phyloP scores from a whole-genome alignment of 2,329 filamentous ascomycete genomes.

The Penicillium aurantiogriseum region DNA sequence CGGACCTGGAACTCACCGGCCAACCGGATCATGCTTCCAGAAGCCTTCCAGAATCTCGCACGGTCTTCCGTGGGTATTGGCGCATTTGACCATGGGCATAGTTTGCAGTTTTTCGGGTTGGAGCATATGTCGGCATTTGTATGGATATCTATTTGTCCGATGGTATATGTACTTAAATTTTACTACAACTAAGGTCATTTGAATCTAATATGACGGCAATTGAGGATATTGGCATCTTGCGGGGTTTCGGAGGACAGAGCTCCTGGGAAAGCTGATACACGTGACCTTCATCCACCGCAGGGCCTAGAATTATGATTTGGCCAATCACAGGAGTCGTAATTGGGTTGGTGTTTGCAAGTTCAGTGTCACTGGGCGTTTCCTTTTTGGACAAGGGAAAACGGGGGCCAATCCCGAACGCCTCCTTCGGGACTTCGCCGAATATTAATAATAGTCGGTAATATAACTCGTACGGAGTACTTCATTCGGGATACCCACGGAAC shows the following conservation, averaged over 20 bases:
- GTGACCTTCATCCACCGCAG: constrained; percentile 2
- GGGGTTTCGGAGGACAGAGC: constrained; percentile 13
- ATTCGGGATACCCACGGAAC: neutral
- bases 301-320: constrained; percentile 4
- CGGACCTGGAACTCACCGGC: constrained; percentile 4
- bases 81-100: constrained; percentile 18
- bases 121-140: constrained; percentile 8
- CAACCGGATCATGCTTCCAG: constrained; percentile 25
- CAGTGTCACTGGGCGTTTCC: neutral
- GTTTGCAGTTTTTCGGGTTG: constrained; percentile 5
- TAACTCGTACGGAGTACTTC: neutral
- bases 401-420: constrained; percentile 2
- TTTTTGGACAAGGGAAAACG: neutral
- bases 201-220: neutral
- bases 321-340: neutral
- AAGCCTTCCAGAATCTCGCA: constrained; percentile 21
- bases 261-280: constrained; percentile 1
- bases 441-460: neutral
- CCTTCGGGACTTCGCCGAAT: constrained; percentile 6
- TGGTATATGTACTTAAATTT: neutral
- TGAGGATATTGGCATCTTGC: constrained; percentile 1
- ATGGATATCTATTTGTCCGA: neutral
- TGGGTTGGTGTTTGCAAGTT: neutral
- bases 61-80: constrained; percentile 7
- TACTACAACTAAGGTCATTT: neutral